Evolutionary conservation across 306 rosid genomes (phyloP), one percentile per base, ranked within the genome.

Genomic region (Macrotyloma uniflorum): DNA sequence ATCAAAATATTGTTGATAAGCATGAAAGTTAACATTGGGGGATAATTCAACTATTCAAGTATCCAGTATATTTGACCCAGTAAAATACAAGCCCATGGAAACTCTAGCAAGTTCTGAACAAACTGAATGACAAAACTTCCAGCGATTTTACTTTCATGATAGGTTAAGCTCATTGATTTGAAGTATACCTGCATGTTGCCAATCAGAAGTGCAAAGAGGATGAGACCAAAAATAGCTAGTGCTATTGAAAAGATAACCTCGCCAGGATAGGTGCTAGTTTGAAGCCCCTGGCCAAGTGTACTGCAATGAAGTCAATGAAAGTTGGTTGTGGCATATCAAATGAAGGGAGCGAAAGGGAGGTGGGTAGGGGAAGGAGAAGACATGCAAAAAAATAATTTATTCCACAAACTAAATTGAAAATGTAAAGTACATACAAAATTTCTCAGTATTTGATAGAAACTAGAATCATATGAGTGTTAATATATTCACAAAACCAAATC

Each of bases 271-370:
- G 97, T 92, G 89, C 99, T 95, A 67, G 98, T 95, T 80, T 83
- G 63, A 80, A 95, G 99, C 49, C 99, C 99, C 86, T 95, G 99
- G 61, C 99, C 98, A 80, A 95, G 99, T 61, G 99, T 95, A 86
- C 99, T 95, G 89, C 65, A 82, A 64, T 77, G 28, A 77, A 72
- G 55, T 71, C 81, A 80, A 68, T 51, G 62, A 66, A 73, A 54
- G 49, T 36, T 32, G 55, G 28, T 23, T 62, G 13, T 18, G 19
- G 32, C 63, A 62, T 46, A 54, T 11, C 50, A 47, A 72, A 72
- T 71, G 55, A 15, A 15, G 22, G 16, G 50, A 15, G 22, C 20
- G 38, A n/a, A 47, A 30, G 40, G 24, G 38, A 22, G 23, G 42
- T 23, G 51, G 49, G 45, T 18, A 45, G 20, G 42, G 35, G 23